Evolutionary conservation across 73 alveolate genomes (phyloP), one percentile per base, ranked within the genome.

Genomic region (Paramecium biaurelia): DNA sequence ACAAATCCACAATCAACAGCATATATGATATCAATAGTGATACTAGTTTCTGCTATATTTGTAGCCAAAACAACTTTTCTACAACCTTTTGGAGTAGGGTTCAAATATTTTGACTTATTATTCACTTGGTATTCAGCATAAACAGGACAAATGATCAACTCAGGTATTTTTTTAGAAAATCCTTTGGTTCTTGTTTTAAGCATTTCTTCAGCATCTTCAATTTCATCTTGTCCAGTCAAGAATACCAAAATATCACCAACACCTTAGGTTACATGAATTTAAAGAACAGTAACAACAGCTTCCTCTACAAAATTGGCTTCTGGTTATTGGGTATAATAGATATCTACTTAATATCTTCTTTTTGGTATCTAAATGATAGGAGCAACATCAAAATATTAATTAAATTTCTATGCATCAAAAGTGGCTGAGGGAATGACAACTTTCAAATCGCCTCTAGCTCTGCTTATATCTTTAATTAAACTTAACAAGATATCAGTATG

Each of bases 231-330:
- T 12, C 99, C 99, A 1, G 99, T 98, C 70, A 99, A 86, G 94
- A 99, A 99, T 8, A 99, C 98, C 32, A 99, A 94, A n/a, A 98
- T 94, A 94, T 99, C 99, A 6, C 99, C 99, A 35, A 97, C 98
- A 11, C 99, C 99, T 93, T 99, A 98, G 30, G 99, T 96, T 4
- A 98, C 97, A 94, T 99, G 99, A 35, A 99, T 98, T 93, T 99
- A 98, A 12, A 99, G 95, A 9, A 99, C 98, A 3, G 99, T 98
- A 30, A 98, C 95, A 34, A 99, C 99, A 12, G 99, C 95, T 18
- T 99, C 99, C 90, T 98, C 99, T 20, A 99, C 95, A 97, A 98
- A 99, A 95, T 99, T 99, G 12, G 99, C 98, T 88, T 99, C 99
- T 0, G 99, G 99, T 5, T 98, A 95, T 94, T 98, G 96, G 37